Evolutionary conservation across 306 rosid genomes (phyloP), one percentile per base, ranked within the genome.

Genomic region (Purshia tridentata): DNA sequence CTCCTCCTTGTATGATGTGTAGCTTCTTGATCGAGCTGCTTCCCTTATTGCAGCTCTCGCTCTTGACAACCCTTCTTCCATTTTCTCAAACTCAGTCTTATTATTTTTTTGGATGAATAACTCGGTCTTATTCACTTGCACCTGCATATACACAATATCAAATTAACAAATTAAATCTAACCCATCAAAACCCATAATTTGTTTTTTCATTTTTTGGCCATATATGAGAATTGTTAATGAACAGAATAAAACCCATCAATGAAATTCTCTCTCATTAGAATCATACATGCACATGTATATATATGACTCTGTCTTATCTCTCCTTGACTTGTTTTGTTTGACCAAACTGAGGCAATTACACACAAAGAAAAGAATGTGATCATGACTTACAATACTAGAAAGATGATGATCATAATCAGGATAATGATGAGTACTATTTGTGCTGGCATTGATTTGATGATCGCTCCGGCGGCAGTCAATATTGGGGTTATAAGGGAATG

Each of bases 1-100:
- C 4, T 72, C 76, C 67, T 67, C 41, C 39, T 63, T 45, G 70
- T 75, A 75, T 13, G 84, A 70, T 8, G 8, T 50, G 39, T 81
- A 76, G 22, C 50, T 73, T 76, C 67, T 78, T 19, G 65, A 77
- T 51, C 79, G 72, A 58, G 46, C 74, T 7, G 88, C 91, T 69
- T 77, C 76, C 76, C 61, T 46, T 77, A 87, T 84, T 9, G 82
- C 74, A 29, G 63, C 72, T 58, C 91, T 71, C 39, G 87, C 88
- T 77, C 73, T 80, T 4, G 79, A 82, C 73, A 87, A 57, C 8
- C 83, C 78, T 46, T 70, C 64, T 66, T 87, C 91, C 39, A 78
- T 63, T 60, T 62, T 68, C 85, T 65, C 66, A 9, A 47, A 72
- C 1, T 23, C 5, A 69, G 35, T 29, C 35, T 29, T 29, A 29